Evolutionary conservation across 768 basidiomycete species (phyloP).

Genomic region (Leccinum rimulosum): DNA sequence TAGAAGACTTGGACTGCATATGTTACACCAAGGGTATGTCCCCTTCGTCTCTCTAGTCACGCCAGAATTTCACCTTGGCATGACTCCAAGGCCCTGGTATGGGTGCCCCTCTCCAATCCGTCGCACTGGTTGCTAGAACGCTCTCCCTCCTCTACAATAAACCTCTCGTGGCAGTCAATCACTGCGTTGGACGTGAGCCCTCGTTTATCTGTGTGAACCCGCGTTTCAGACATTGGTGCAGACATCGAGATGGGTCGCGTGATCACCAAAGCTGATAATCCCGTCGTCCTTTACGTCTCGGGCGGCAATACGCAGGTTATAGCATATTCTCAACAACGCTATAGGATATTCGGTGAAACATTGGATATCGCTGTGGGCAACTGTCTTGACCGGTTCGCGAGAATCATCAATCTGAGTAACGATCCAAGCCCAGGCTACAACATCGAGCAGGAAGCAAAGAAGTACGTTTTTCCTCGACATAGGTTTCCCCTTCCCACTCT

Average conservation of each 20-base stretch:
- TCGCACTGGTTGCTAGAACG: conserved; percentile 90
- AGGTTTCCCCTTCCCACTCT: conserved; percentile 2
- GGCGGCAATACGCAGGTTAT: conserved; percentile 99
- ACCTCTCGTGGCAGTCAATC: conserved; percentile 96
- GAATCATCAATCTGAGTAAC: conserved; percentile 91
- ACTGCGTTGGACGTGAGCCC: conserved; percentile 91
- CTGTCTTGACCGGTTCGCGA: conserved; percentile 94
- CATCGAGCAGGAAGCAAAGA: conserved; percentile 94
- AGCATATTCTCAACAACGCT: conserved; percentile 95
- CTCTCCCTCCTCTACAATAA: conserved; percentile 85
- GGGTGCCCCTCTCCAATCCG: conserved; percentile 95
- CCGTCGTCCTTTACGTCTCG: conserved; percentile 96
- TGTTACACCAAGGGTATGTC: conserved; percentile 91
- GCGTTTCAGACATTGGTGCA: conserved; percentile 30
- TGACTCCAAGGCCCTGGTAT: conserved; percentile 85
- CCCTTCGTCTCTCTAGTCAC: neutral
- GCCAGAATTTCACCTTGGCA: neutral
- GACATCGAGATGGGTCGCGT: conserved; percentile 99
- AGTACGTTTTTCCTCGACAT: conserved; percentile 41
- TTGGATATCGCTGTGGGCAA: conserved; percentile 99
- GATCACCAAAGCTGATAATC: conserved; percentile 92
- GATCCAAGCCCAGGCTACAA: conserved; percentile 97
- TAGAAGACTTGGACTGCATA: conserved; percentile 88
- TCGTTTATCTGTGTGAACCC: neutral
- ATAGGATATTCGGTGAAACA: conserved; percentile 98